Evolutionary conservation across 495 filamentous ascomycete species (phyloP).

Genomic region (Neurospora sp.): DNA sequence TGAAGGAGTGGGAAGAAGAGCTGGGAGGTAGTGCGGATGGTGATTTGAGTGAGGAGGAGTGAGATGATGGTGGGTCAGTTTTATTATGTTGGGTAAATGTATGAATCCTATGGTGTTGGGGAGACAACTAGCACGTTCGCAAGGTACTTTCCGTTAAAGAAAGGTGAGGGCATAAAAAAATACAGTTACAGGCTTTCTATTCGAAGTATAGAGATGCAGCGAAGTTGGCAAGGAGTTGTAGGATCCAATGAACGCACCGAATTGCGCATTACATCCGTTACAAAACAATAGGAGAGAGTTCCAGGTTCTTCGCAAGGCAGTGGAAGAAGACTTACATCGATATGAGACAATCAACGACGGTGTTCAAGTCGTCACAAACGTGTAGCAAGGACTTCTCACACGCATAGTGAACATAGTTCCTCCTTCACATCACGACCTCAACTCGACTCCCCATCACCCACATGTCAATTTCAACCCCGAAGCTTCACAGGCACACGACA

Average conservation of each 20-base stretch:
- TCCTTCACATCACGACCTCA: not conserved
- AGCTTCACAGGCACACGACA: not conserved
- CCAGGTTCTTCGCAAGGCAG: not conserved
- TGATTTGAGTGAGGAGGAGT: not conserved
- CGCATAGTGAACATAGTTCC: not conserved
- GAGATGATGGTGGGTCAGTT: too few species aligned
- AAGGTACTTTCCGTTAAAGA: not conserved
- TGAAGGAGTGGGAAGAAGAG: not conserved
- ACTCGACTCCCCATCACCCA: not conserved
- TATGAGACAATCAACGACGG: not conserved
- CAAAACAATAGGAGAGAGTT: not conserved
- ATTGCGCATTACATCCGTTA: not conserved
- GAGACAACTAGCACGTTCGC: not conserved
- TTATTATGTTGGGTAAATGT: not conserved
- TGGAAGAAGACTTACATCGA: not conserved
- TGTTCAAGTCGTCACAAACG: not conserved
- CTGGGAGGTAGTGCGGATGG: not conserved
- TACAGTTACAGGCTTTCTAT: not conserved
- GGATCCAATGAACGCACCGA: not conserved
- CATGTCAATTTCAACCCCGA: not conserved
- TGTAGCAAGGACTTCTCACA: not conserved
- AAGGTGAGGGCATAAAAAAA: too few species aligned
- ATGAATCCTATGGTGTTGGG: not conserved
- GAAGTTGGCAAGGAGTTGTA: not conserved
- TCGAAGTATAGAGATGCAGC: too few species aligned